A percentile compares a stretch with the other conserved stretches of the same genome.
Evolutionary conservation across 106 monocot genomes (phyloP).

Genomic region (Posidonia australis): DNA sequence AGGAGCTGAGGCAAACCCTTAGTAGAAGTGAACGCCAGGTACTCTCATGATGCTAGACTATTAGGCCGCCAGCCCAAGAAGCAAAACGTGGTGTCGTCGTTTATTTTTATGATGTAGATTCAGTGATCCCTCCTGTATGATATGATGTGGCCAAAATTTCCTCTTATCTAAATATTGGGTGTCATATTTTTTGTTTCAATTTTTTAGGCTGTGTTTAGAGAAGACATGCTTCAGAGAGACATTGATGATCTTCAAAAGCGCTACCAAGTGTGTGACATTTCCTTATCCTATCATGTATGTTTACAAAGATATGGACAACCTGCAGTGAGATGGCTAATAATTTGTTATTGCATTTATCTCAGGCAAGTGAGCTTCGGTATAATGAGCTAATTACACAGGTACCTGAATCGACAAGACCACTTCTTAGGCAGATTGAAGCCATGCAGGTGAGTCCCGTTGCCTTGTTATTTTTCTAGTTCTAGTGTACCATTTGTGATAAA

Average conservation of each 20-base stretch:
- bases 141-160: conserved; percentile 2
- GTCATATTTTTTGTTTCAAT: background rate
- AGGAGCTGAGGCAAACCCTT: conserved; percentile 80
- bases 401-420: conserved; percentile 91
- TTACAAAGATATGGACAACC: background rate
- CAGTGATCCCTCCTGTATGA: background rate
- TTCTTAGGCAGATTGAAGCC: conserved; percentile 95
- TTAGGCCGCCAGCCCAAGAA: background rate
- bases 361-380: conserved; percentile 96
- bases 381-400: conserved; percentile 92
- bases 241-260: conserved; percentile 90
- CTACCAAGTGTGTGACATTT: conserved; percentile 51
- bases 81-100: background rate
- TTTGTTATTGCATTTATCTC: conserved; percentile 1
- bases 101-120: background rate
- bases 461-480: background rate
- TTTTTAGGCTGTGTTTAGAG: conserved; percentile 68
- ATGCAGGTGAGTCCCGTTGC: conserved; percentile 62
- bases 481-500: background rate
- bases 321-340: conserved; percentile 3
- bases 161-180: no score
- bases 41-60: conserved; percentile 10
- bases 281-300: background rate
- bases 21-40: conserved; percentile 93
- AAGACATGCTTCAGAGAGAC: conserved; percentile 87